Evolutionary conservation across 2,329 filamentous ascomycete genomes (phyloP).

Genomic region (Hyphodiscus sp.): DNA sequence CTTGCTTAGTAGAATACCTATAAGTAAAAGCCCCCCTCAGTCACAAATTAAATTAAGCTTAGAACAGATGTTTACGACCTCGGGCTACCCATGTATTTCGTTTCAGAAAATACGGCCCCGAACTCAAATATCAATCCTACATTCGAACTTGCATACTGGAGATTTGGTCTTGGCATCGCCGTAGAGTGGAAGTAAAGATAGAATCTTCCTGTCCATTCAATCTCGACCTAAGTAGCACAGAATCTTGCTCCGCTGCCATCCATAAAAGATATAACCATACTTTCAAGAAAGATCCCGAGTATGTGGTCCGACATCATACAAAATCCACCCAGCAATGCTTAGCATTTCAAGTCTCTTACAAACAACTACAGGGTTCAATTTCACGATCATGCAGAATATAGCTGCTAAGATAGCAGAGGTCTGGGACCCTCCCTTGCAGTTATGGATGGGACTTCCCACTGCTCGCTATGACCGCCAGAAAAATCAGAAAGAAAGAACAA

Average conservation of each 20-base stretch:
- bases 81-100: slow-evolving; percentile 44
- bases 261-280: slow-evolving; percentile 45
- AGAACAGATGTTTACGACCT: slow-evolving; percentile 41
- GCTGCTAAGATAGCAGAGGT: slow-evolving; percentile 34
- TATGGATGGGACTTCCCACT: slow-evolving; percentile 43
- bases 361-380: slow-evolving; percentile 33
- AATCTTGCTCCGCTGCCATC: slow-evolving; percentile 48
- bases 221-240: slow-evolving; percentile 43
- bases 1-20: slow-evolving; percentile 50
- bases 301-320: slow-evolving; percentile 34
- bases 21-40: slow-evolving; percentile 23
- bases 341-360: slow-evolving; percentile 40
- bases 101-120: slow-evolving; percentile 51
- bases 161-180: slow-evolving; percentile 51
- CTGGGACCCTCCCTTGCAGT: slow-evolving; percentile 37
- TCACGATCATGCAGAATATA: slow-evolving; percentile 31
- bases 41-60: neutral
- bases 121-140: slow-evolving; percentile 51
- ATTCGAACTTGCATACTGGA: slow-evolving; percentile 55
- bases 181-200: slow-evolving; percentile 45
- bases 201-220: slow-evolving; percentile 34
- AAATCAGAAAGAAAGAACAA: slow-evolving; percentile 36
- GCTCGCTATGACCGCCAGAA: slow-evolving; percentile 39
- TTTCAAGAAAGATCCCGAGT: slow-evolving; percentile 45
- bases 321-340: slow-evolving; percentile 39